Evolutionary conservation across 2,329 filamentous ascomycete genomes (phyloP).

Genomic region (Colletotrichum destructivum): DNA sequence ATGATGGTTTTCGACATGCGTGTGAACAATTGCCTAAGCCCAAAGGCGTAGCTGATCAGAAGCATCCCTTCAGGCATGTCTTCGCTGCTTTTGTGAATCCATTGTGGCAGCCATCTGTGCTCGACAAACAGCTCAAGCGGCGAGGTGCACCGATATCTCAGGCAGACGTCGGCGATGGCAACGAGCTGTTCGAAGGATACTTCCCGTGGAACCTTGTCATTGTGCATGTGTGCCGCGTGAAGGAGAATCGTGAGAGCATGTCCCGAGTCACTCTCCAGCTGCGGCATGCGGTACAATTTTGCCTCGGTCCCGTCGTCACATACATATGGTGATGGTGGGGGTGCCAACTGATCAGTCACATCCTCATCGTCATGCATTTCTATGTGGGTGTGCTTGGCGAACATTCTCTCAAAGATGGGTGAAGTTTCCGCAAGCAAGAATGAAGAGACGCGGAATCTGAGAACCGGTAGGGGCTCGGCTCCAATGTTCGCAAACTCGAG

Average conservation of each 20-base stretch:
- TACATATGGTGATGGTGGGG: slow-evolving; percentile 53
- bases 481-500: slow-evolving; percentile 66
- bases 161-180: slow-evolving; percentile 65
- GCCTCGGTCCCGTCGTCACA: slow-evolving; percentile 62
- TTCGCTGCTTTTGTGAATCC: slow-evolving; percentile 64
- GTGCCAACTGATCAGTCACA: slow-evolving; percentile 53
- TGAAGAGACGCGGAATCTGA: slow-evolving; percentile 68
- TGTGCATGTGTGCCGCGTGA: slow-evolving; percentile 67
- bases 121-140: slow-evolving; percentile 67
- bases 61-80: slow-evolving; percentile 65
- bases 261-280: slow-evolving; percentile 61
- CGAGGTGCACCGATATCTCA: slow-evolving; percentile 66
- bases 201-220: slow-evolving; percentile 60
- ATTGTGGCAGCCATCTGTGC: slow-evolving; percentile 66
- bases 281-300: slow-evolving; percentile 67
- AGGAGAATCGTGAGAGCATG: slow-evolving; percentile 62
- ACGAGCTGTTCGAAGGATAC: slow-evolving; percentile 66
- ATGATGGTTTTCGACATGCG: slow-evolving; percentile 66
- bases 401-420: slow-evolving; percentile 66
- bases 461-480: slow-evolving; percentile 54
- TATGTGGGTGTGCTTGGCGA: slow-evolving; percentile 50
- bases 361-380: slow-evolving; percentile 55
- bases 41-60: slow-evolving; percentile 68
- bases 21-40: slow-evolving; percentile 63
- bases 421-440: slow-evolving; percentile 66